A percentile compares a stretch with the other conserved stretches of the same genome.
These are phyloP conservation scores for Verruconis gallopava DNA, from an alignment of 2,329 filamentous ascomycete species.

Conservation along the genomic window DNA sequence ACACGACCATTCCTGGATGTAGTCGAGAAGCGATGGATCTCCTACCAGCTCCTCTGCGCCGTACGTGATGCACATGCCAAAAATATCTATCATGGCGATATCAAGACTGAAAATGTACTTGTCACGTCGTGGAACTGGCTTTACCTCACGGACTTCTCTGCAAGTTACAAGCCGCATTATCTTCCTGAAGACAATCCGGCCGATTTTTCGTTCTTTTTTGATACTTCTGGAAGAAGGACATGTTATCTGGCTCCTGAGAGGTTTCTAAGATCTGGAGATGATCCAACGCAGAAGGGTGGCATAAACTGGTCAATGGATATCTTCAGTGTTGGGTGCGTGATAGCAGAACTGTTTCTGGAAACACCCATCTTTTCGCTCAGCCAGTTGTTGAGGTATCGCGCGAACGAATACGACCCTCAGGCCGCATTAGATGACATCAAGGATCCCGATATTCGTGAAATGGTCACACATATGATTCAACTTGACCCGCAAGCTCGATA, in stretches of 20 bases:
- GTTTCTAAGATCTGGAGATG: conserved; percentile 61
- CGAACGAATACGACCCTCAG: conserved; percentile 72
- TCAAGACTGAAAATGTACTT: conserved; percentile 94
- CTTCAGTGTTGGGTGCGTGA: conserved; percentile 92
- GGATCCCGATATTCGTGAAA: conserved; percentile 71
- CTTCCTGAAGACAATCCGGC: conserved; percentile 93
- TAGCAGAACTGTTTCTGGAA: conserved; percentile 91
- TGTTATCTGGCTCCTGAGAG: conserved; percentile 93
- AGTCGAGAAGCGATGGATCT: conserved; percentile 97
- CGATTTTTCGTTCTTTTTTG: conserved; percentile 96
- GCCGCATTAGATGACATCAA: conserved; percentile 73
- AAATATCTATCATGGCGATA: conserved; percentile 91
- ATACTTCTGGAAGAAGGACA: conserved; percentile 78
- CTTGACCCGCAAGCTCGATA: conserved; percentile 84
- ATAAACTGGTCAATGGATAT: conserved; percentile 95
- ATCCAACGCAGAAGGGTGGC: conserved; percentile 48
- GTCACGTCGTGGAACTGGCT: conserved; percentile 99
- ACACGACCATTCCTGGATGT: conserved; percentile 93
- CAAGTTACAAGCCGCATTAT: conserved; percentile 85
- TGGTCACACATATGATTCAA: conserved; percentile 94
- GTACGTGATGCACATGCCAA: conserved; percentile 81
- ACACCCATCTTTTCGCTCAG: conserved; percentile 94
- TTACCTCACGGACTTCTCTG: conserved; percentile 94
- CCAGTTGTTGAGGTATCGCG: conserved; percentile 87
- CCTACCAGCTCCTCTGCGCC: conserved; percentile 87